phyloP scores from a whole-genome alignment of 306 rosid genomes.

The Citrullus mucosospermus region DNA sequence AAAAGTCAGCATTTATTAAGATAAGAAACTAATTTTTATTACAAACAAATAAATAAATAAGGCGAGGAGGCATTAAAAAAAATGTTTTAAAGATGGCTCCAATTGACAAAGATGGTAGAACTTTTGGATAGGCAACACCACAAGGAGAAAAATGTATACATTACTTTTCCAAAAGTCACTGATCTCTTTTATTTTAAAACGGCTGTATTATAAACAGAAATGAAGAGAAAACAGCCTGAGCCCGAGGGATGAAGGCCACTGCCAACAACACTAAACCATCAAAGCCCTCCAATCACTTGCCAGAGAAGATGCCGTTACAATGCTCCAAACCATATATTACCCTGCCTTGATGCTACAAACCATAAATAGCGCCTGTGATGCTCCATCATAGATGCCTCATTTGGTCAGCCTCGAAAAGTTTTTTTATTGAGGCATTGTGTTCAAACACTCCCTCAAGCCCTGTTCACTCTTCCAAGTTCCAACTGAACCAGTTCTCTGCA shows the following conservation, averaged over 20 bases:
- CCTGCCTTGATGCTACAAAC: too few relatives aligned
- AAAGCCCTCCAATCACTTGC: neutral
- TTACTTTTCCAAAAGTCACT: neutral
- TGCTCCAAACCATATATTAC: too few relatives aligned
- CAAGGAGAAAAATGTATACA: neutral
- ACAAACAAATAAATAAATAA: neutral
- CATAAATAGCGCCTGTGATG: too few relatives aligned
- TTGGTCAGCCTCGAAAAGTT: too few relatives aligned
- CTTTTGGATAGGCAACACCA: neutral
- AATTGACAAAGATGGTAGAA: neutral
- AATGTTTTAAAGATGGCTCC: neutral
- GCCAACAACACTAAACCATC: neutral
- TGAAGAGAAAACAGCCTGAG: neutral
- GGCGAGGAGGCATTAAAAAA: neutral
- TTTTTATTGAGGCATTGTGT: too few relatives aligned
- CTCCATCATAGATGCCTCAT: too few relatives aligned
- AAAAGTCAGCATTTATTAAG: neutral
- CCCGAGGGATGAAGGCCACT: neutral
- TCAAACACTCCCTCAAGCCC: neutral
- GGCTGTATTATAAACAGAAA: neutral
- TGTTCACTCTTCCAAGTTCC: neutral
- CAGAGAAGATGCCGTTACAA: too few relatives aligned
- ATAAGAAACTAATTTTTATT: neutral
- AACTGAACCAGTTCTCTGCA: neutral
- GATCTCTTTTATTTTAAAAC: neutral